Evolutionary conservation across 164 flowering plant genomes (phyloP), one percentile per base, ranked within the genome.

Genomic region (Dillenia suffruticosa): DNA sequence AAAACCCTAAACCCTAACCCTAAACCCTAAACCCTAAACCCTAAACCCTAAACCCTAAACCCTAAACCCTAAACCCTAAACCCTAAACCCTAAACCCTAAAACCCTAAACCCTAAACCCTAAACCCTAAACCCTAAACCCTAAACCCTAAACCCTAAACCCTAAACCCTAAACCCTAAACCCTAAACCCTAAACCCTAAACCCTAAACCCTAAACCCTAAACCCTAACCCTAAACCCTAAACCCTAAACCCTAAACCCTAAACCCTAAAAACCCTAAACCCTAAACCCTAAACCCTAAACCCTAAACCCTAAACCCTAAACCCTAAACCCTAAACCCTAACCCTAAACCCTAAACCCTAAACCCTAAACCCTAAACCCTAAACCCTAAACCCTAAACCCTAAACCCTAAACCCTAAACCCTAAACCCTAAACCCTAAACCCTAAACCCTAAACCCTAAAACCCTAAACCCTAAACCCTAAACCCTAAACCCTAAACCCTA

Each of bases 1-100:
- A 59, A 59, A 59, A 51, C 62, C 62, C 48, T 47, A 59, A 60
- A 53, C 63, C 63, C 49, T 49, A 60, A 60, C 54, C 63, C 63
- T 49, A 49, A 47, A 59, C 52, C 62, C 62, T 48, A 47, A 59
- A 59, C 62, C 62, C 62, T 59, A 59, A 59, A 59, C 62, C 62
- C 53, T 49, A 60, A 60, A 22, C 54, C 63, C 62, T 59, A 59
- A 59, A 47, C 62, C 52, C 62, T 59, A 59, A 49, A 59, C 62
- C 62, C 62, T 59, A 59, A 59, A 47, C 49, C 49, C 49, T 48
- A 47, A 59, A 59, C 52, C 62, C 62, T 59, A 59, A 60, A 60
- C 63, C 63, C 63, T 59, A 59, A 59, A 59, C 62, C 62, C 62
- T 59, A 59, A 59, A 44, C 63, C 63, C 63, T 60, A 60, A 60